phyloP scores from a whole-genome alignment of 495 filamentous ascomycete genomes.

The Astrothelium subdiscretum region DNA sequence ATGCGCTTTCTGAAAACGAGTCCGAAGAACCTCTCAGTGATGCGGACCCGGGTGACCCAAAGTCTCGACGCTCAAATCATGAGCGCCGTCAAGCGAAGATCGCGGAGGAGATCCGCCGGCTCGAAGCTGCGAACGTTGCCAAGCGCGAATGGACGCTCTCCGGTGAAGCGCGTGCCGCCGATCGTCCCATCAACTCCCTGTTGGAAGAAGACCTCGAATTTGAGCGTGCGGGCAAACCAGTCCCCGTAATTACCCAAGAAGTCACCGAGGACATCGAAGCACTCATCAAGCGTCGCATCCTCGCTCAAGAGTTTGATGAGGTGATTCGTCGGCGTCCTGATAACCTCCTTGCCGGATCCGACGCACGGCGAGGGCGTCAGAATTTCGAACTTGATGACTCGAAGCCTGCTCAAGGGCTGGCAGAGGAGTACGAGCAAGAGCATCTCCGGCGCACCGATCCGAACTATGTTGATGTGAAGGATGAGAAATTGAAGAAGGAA shows the following conservation, averaged over 20 bases:
- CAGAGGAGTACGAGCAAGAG: constrained; percentile 89
- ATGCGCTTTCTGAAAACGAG: constrained; percentile 37
- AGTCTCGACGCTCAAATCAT: constrained; percentile 60
- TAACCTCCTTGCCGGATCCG: constrained; percentile 40
- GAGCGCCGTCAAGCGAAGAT: constrained; percentile 78
- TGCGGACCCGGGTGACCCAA: constrained; percentile 33
- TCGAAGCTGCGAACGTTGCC: constrained; percentile 81
- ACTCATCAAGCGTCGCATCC: constrained; percentile 85
- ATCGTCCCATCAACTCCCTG: constrained; percentile 79
- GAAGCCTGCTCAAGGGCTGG: constrained; percentile 75
- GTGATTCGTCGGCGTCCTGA: constrained; percentile 72
- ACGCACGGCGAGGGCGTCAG: constrained; percentile 44
- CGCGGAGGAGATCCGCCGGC: constrained; percentile 75
- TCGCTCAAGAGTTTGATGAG: constrained; percentile 88
- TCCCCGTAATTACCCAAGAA: constrained; percentile 89
- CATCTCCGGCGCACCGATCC: constrained; percentile 70
- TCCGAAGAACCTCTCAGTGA: constrained; percentile 20
- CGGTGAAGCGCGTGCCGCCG: constrained; percentile 74
- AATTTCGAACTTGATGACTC: constrained; percentile 71
- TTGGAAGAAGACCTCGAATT: constrained; percentile 94
- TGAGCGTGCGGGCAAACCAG: constrained; percentile 88
- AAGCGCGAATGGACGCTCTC: constrained; percentile 85
- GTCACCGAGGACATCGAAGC: constrained; percentile 86
- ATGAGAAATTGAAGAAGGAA: constrained; percentile 71
- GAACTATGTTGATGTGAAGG: constrained; percentile 64